These are phyloP conservation scores for Candida mesenterica DNA, from an alignment of 1,139 yeast species.

Conservation along the genomic window DNA sequence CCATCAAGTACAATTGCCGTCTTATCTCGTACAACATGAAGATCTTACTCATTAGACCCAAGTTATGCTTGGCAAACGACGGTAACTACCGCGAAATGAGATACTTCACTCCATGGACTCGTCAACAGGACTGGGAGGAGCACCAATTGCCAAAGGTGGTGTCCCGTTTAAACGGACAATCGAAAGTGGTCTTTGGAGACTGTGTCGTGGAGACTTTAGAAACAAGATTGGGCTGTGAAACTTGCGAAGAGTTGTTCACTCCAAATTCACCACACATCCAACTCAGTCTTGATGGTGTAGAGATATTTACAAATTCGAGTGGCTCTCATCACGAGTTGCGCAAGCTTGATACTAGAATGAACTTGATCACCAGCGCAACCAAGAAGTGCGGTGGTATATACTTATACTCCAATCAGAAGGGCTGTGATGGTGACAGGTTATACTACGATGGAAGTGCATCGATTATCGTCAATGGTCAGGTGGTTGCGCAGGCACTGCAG, in stretches of 20 bases:
- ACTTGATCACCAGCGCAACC: constrained; percentile 87
- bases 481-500: constrained; percentile 92
- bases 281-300: constrained; percentile 94
- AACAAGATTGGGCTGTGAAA: constrained; percentile 90
- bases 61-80: constrained; percentile 89
- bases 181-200: constrained; percentile 79
- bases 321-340: constrained; percentile 97
- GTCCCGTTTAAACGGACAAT: constrained; percentile 61
- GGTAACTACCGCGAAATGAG: constrained; percentile 98
- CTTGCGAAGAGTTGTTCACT: constrained; percentile 96
- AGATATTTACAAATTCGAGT: constrained; percentile 89
- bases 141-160: constrained; percentile 69
- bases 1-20: constrained; percentile 89
- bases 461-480: constrained; percentile 85
- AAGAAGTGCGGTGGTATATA: constrained; percentile 95
- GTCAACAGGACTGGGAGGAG: constrained; percentile 70
- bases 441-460: constrained; percentile 97
- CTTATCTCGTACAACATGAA: constrained; percentile 74
- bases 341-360: constrained; percentile 79
- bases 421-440: constrained; percentile 96
- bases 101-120: constrained; percentile 91
- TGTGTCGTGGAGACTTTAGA: constrained; percentile 81
- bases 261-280: constrained; percentile 94
- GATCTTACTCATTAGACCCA: constrained; percentile 86
- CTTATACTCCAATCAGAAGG: constrained; percentile 89